These are phyloP conservation scores for Picocystis sp. DNA, from an alignment of 163 green algal species.

Conservation along the genomic window DNA sequence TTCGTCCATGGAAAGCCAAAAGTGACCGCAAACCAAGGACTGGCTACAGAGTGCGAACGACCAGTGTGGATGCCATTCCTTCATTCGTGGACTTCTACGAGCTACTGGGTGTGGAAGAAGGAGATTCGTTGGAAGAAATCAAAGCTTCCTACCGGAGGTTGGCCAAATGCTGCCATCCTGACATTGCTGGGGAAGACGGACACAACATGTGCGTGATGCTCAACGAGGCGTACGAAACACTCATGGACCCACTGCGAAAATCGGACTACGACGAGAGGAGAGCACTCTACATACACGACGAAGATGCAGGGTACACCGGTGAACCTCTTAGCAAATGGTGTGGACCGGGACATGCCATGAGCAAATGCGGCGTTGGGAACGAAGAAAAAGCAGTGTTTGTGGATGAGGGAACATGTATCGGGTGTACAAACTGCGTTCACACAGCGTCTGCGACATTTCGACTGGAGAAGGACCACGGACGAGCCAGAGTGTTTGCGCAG, in stretches of 20 bases:
- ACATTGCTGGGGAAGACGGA: constrained; percentile 43
- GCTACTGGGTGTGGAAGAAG: constrained; percentile 28
- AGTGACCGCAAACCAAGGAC: too few species aligned
- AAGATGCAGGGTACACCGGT: constrained; percentile 13
- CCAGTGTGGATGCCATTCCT: neutral
- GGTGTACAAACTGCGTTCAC: constrained; percentile 76
- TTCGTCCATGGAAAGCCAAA: too few species aligned
- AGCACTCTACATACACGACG: constrained; percentile 3
- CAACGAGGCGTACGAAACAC: constrained; percentile 46
- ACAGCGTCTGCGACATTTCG: constrained; percentile 59
- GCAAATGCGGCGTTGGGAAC: constrained; percentile 10
- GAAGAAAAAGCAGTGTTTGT: constrained; percentile 77
- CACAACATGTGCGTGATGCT: constrained; percentile 74
- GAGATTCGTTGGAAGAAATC: constrained; percentile 30
- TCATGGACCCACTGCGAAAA: constrained; percentile 10
- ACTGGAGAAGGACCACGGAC: constrained; percentile 61
- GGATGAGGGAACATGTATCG: constrained; percentile 75
- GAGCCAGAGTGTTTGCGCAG: constrained; percentile 60
- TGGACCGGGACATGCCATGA: constrained; percentile 17
- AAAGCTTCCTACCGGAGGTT: constrained; percentile 63
- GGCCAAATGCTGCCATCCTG: constrained; percentile 66
- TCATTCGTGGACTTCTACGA: constrained; percentile 19
- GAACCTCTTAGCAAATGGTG: constrained; percentile 16
- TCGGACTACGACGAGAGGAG: constrained; percentile 11
- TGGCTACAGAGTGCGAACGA: too few species aligned